Conservation (phyloP, 352 stramenopile genomes). For the Phytophthora meadii region DNA sequence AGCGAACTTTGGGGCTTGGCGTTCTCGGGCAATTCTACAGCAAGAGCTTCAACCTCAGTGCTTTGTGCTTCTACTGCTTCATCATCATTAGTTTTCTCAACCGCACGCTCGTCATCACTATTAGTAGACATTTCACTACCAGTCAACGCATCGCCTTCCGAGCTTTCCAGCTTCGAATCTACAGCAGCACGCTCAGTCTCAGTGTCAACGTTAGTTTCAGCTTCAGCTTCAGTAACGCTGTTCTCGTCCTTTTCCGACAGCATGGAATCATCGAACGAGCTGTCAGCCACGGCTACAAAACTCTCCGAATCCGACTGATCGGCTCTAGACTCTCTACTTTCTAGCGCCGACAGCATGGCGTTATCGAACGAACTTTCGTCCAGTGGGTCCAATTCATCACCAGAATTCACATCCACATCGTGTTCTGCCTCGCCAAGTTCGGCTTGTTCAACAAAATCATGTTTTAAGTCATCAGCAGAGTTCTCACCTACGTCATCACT, state of each 20-base stretch:
- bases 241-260: slow-evolving; percentile 7
- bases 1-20: slow-evolving; percentile 7
- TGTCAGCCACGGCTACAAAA: slow-evolving; percentile 9
- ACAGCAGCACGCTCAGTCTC: not conserved
- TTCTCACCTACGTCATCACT: slow-evolving; percentile 24
- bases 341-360: slow-evolving; percentile 18
- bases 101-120: not conserved
- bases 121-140: slow-evolving; percentile 6
- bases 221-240: not conserved
- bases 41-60: too few species aligned
- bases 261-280: slow-evolving; percentile 19
- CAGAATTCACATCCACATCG: slow-evolving; percentile 8
- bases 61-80: too few species aligned
- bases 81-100: too few species aligned
- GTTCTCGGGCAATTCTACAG: not conserved
- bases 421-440: slow-evolving; percentile 14
- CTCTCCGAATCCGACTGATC: slow-evolving; percentile 16
- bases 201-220: not conserved
- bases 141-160: slow-evolving; percentile 9
- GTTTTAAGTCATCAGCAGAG: slow-evolving; percentile 19
- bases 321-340: slow-evolving; percentile 4
- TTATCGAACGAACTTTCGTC: slow-evolving; percentile 31
- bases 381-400: slow-evolving; percentile 19
- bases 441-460: not conserved
- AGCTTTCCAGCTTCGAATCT: slow-evolving; percentile 9